These are phyloP conservation scores for Phoma herbarum DNA, from an alignment of 2,329 filamentous ascomycete species.

Conservation along the genomic window DNA sequence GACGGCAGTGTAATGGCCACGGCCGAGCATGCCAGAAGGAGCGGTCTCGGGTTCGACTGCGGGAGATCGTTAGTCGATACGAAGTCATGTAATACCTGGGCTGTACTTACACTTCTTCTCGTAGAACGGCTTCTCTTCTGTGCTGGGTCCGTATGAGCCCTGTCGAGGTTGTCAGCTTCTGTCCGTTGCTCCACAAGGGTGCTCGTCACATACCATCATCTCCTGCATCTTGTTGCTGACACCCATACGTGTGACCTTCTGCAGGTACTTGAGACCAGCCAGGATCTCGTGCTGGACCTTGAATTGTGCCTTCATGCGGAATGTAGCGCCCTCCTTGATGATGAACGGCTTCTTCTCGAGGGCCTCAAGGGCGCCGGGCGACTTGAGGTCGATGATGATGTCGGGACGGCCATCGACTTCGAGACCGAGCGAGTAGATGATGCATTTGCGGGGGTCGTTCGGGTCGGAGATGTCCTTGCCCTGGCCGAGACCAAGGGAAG, in stretches of 20 bases:
- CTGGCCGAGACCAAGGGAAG: constrained; percentile 85
- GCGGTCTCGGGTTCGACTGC: constrained; percentile 90
- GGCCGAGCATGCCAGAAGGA: constrained; percentile 86
- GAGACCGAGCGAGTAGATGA: constrained; percentile 90
- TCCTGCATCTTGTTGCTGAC: constrained; percentile 92
- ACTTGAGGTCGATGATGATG: constrained; percentile 86
- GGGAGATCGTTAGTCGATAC: constrained; percentile 20
- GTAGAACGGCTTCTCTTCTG: constrained; percentile 83
- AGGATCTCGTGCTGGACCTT: constrained; percentile 97
- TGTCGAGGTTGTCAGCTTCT: constrained; percentile 50
- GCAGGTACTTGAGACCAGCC: constrained; percentile 93
- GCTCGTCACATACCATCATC: constrained; percentile 79
- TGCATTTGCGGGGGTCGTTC: constrained; percentile 86
- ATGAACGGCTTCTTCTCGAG: constrained; percentile 94
- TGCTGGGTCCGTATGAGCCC: constrained; percentile 94
- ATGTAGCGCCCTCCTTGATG: constrained; percentile 94
- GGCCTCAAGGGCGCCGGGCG: constrained; percentile 74
- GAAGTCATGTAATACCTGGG: not conserved
- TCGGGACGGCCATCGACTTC: constrained; percentile 82
- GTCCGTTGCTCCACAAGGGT: not conserved
- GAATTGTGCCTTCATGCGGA: constrained; percentile 94
- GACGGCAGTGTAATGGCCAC: constrained; percentile 87
- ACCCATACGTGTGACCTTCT: constrained; percentile 89
- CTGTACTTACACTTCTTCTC: constrained; percentile 83
- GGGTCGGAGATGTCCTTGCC: constrained; percentile 61